These are phyloP conservation scores for Amanita rimosa DNA, from an alignment of 768 basidiomycete species.

Conservation along the genomic window DNA sequence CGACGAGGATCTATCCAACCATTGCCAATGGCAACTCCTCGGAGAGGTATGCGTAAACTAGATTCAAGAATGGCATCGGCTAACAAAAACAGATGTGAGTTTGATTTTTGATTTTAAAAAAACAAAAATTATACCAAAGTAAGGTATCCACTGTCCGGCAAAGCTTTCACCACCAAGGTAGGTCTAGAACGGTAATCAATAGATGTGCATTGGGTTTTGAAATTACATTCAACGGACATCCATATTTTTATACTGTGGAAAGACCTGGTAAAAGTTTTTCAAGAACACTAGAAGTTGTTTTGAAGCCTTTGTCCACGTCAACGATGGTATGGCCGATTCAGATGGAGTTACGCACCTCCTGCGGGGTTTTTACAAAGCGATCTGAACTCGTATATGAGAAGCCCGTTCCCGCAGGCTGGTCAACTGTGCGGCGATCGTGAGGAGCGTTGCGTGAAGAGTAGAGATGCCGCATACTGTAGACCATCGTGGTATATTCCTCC, in stretches of 20 bases:
- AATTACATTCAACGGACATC: conserved; percentile 49
- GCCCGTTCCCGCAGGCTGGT: conserved; percentile 96
- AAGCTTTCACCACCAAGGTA: conserved; percentile 95
- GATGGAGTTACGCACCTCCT: conserved; percentile 33
- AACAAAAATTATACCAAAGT: conserved; percentile 57
- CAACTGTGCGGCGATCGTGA: conserved; percentile 44
- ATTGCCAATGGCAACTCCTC: conserved; percentile 88
- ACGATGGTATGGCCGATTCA: neutral
- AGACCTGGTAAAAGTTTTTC: conserved; percentile 78
- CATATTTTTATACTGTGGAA: conserved; percentile 74
- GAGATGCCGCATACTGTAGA: conserved; percentile 58
- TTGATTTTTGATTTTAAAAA: neutral
- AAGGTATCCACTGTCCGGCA: conserved; percentile 97
- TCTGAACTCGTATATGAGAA: conserved; percentile 85
- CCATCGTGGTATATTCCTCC: conserved; percentile 94
- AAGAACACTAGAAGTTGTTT: conserved; percentile 77
- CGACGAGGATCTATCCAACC: conserved; percentile 90
- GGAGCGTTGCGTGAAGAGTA: neutral
- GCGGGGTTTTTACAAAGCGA: conserved; percentile 69
- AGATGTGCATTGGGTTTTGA: neutral
- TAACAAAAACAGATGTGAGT: conserved; percentile 16
- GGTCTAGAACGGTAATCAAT: conserved; percentile 42
- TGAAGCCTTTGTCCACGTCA: conserved; percentile 41
- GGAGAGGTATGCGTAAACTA: conserved; percentile 47
- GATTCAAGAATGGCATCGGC: conserved; percentile 70